phyloP scores from a whole-genome alignment of 805 yeast species.

The Isabelozyma gotoi region DNA sequence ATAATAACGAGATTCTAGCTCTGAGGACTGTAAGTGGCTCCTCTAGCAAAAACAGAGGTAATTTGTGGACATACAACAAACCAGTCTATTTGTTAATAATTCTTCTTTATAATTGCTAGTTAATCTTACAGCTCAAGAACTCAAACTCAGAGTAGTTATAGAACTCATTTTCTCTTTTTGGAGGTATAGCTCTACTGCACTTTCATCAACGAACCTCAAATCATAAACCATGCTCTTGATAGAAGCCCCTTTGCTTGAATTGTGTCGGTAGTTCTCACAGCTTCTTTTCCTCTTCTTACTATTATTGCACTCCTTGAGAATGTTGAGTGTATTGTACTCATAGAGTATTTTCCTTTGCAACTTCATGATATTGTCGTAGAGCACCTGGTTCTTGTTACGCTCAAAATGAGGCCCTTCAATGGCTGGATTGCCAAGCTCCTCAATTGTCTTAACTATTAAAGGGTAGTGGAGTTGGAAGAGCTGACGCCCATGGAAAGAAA shows the following conservation, averaged over 20 bases:
- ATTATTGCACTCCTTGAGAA: background rate
- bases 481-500: constrained; percentile 28
- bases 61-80: too few relatives aligned
- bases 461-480: constrained; percentile 20
- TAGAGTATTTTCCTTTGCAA: constrained; percentile 12
- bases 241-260: background rate
- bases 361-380: constrained; percentile 6
- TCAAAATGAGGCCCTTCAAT: background rate
- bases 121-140: too few relatives aligned
- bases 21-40: too few relatives aligned
- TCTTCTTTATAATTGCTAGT: too few relatives aligned
- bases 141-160: too few relatives aligned
- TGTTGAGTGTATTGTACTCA: constrained; percentile 18
- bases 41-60: too few relatives aligned
- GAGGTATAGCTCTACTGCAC: constrained; percentile 86
- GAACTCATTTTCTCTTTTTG: too few relatives aligned
- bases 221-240: background rate
- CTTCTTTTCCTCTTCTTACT: background rate
- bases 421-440: background rate
- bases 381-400: background rate
- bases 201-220: constrained; percentile 39
- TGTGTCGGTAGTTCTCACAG: background rate
- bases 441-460: constrained; percentile 7
- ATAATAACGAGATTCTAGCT: too few relatives aligned
- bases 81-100: too few relatives aligned